Base-by-base conservation (phyloP, 108 stramenopile genomes). In the Cyclotella cryptica region DNA sequence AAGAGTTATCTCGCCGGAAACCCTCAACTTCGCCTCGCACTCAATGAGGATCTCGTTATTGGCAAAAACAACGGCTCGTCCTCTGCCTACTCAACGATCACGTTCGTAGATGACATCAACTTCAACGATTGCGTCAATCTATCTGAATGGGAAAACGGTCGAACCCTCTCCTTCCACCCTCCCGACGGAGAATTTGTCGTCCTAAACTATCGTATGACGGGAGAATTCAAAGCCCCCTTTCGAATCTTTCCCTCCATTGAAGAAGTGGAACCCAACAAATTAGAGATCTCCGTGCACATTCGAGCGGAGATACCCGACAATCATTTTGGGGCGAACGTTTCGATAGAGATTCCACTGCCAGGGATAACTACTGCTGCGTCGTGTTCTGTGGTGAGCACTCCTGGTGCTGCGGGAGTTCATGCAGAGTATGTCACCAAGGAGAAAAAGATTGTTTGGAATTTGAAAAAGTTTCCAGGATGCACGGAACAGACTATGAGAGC, bases 141-240 rank as follows among this genome's bases (percentile, higher is more conserved):
- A 24, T 84, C 90, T 29, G 98, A 99, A 74, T 99, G 98, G 81
- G 99, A 98, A 61, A 66, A 83, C 21, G 79, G 84, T 28, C 90
- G 97, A 26, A 91, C 91, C 3, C 90, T 99, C 9, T 88, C 87
- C 62, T 98, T 99, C 75, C 78, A 88, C 22, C 98, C 99, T 29
- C 99, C 99, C n/a, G 99, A 99, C 78, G 99, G 99, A 65, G 99
- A 99, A 84, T 99, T 99, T 78, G 89, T 96, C n/a, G 91, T 98
- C 39, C 88, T 99, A 45, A 98, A 97, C 75, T 99, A 99, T 71
- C 91, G 99, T 44, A 86, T 98, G 62, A 97, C 98, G 18, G 93
- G 94, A 47, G 98, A 99, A 66, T 99, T 98, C 87, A 86, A 94
- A 30, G 94, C 95, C 7, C 99, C 99, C 12, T 99, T 99, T 77